These are phyloP conservation scores for Condylostoma magnum DNA, from an alignment of 169 alveolate species.

Conservation along the genomic window DNA sequence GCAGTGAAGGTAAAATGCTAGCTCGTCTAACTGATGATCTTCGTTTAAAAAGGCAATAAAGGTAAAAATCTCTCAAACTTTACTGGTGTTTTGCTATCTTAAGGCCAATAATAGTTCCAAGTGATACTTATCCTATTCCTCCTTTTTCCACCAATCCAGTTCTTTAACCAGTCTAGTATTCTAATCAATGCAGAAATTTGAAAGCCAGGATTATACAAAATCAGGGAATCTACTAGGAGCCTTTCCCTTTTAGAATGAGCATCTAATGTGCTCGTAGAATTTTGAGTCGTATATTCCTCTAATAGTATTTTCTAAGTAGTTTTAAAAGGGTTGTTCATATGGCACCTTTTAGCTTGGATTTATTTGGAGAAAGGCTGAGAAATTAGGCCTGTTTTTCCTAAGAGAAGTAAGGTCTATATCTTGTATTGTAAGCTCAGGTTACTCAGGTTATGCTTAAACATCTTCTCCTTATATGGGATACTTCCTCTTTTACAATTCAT, in stretches of 20 bases:
- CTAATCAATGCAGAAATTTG: slow-evolving; percentile 43
- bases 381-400: not conserved
- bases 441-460: not conserved
- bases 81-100: not conserved
- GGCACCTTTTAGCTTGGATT: not conserved
- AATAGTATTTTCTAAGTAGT: slow-evolving; percentile 46
- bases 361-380: not conserved
- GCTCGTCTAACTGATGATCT: slow-evolving; percentile 40
- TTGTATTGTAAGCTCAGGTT: not conserved
- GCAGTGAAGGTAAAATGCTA: slow-evolving; percentile 43
- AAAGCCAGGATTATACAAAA: slow-evolving; percentile 54
- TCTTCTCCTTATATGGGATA: too few relatives aligned
- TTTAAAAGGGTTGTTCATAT: slow-evolving; percentile 41
- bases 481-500: too few relatives aligned
- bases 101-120: slow-evolving; percentile 31
- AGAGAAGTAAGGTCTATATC: not conserved
- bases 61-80: slow-evolving; percentile 42
- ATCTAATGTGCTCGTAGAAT: slow-evolving; percentile 42
- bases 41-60: slow-evolving; percentile 49
- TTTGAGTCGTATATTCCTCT: slow-evolving; percentile 55
- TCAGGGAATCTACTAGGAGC: slow-evolving; percentile 40
- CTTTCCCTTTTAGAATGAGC: slow-evolving; percentile 11
- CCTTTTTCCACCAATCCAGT: slow-evolving; percentile 41
- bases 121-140: slow-evolving; percentile 31
- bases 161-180: slow-evolving; percentile 28